Evolutionary conservation across 2,329 filamentous ascomycete species (phyloP), one percentile per base, ranked within the genome.

Genomic region (Sporothrix humicola): DNA sequence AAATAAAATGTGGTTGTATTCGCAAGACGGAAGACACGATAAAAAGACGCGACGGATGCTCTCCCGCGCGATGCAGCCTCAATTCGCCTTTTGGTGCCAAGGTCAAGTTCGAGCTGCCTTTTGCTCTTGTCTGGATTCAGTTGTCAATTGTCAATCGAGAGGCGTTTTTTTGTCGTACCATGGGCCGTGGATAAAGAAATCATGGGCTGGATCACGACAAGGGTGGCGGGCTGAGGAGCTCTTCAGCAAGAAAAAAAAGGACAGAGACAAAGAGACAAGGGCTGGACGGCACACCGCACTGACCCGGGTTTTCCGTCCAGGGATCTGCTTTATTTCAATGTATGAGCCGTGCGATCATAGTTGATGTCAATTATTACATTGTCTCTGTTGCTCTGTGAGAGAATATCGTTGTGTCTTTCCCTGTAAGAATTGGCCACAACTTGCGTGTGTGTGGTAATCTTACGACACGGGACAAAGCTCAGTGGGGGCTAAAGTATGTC

Each of bases 251-350:
- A 26, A n/a, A n/a, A n/a, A n/a, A n/a, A n/a, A n/a, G n/a, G n/a
- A n/a, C n/a, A n/a, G n/a, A 31, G 31, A 31, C 31, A 31, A 31
- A 69, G 65, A 56, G 48, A 20, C 20, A 17, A n/a, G 26, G 15
- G 42, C 17, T 10, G 50, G 50, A 56, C 50, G 66, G 66, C 50
- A 69, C 50, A 69, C 48, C 66, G 66, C 66, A 69, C 66, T 56
- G 66, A 56, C 66, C 31, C 66, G 48, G 50, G 50, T 69, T 44
- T 44, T 44, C 31, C 48, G 17, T 44, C 4, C 26, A 44, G 17
- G 66, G 66, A 69, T 56, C 50, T 69, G 46, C 20, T 46, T 13
- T 13, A 20, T 20, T 26, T 42, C n/a, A 9, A 42, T 56, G 48
- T 13, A 26, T n/a, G 48, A 31, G 48, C 48, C 66, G 66, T 69